phyloP scores from a whole-genome alignment of 192 early-diverging fungal species.

The Coemansia erecta region DNA sequence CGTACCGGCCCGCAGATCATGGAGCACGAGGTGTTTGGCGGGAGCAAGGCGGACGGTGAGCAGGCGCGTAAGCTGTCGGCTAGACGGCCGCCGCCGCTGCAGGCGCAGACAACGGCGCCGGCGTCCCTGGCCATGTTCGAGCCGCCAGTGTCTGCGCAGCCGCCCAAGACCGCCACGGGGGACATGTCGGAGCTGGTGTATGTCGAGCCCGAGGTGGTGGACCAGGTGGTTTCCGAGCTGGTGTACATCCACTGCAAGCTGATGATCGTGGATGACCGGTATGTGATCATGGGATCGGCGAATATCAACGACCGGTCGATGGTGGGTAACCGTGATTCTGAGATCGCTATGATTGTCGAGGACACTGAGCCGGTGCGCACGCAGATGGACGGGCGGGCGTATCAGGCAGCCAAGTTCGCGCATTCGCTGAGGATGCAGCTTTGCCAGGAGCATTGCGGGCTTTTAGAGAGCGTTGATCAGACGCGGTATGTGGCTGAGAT shows the following conservation, averaged over 20 bases:
- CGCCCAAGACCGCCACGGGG: neutral
- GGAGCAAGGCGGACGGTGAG: neutral
- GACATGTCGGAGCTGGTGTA: slow-evolving; percentile 12
- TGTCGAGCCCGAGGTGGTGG: slow-evolving; percentile 31
- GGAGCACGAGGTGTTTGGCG: slow-evolving; percentile 44
- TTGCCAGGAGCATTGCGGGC: slow-evolving; percentile 81
- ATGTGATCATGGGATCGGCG: slow-evolving; percentile 80
- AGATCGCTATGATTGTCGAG: slow-evolving; percentile 81
- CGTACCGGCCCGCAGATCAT: slow-evolving; percentile 35
- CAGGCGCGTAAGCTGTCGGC: neutral
- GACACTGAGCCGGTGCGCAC: slow-evolving; percentile 66
- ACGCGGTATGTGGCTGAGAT: slow-evolving; percentile 45
- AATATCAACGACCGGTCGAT: slow-evolving; percentile 94
- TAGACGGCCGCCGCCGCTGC: slow-evolving; percentile 12
- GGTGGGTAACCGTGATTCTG: slow-evolving; percentile 81
- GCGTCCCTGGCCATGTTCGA: slow-evolving; percentile 9
- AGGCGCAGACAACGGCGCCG: slow-evolving; percentile 16
- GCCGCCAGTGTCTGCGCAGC: neutral
- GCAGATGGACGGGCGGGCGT: slow-evolving; percentile 72
- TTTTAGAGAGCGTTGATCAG: slow-evolving; percentile 56
- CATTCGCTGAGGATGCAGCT: slow-evolving; percentile 70
- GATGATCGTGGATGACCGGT: slow-evolving; percentile 84
- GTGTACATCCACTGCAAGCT: slow-evolving; percentile 86
- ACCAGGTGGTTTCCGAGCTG: slow-evolving; percentile 70
- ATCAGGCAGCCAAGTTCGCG: slow-evolving; percentile 72